Evolutionary conservation across 306 rosid genomes (phyloP), one percentile per base, ranked within the genome.

Genomic region (Cucurbita maxima): DNA sequence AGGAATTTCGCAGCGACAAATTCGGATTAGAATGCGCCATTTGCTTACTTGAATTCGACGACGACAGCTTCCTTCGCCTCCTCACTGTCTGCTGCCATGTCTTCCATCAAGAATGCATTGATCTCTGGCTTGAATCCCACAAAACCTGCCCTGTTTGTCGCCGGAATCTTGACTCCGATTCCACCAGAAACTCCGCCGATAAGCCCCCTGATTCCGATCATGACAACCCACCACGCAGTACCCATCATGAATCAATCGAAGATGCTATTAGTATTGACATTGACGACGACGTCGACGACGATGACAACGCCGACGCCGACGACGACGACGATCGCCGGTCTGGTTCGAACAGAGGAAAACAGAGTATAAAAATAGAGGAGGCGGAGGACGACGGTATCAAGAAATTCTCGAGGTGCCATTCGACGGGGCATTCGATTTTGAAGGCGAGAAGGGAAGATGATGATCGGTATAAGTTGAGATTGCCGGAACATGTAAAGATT

Each of bases 81-180:
- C 55, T 92, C 41, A 74, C 90, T 2, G 36, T 73, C n/a, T 92
- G 96, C 20, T 83, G 78, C 69, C 96, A 92, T 64, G 91, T 89
- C 55, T 92, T 89, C 71, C 96, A 92, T 38, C 85, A 87, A 43
- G 90, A 89, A 40, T 92, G 96, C 73, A 92, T 92, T 16, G 96
- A 89, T 38, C 77, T 83, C 11, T 92, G 96, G 97, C 97, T 92
- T 2, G n/a, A 73, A 10, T 76, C 87, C 0, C 90, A 92, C 41
- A 89, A 83, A 54, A 87, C 97, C 5, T 92, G 97, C 62, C 97
- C 97, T 0, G 86, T 92, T 69, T 92, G 97, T 50, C 91, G 97
- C 0, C 63, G 84, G 0, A 64, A 89, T 37, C 97, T 91, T 0
- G 86, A 91, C n/a, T 34, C 76, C 0, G 83, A 86, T 10, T 40